Conservation (phyloP, 2,329 filamentous ascomycete genomes). For the Monosporascus ibericus region DNA sequence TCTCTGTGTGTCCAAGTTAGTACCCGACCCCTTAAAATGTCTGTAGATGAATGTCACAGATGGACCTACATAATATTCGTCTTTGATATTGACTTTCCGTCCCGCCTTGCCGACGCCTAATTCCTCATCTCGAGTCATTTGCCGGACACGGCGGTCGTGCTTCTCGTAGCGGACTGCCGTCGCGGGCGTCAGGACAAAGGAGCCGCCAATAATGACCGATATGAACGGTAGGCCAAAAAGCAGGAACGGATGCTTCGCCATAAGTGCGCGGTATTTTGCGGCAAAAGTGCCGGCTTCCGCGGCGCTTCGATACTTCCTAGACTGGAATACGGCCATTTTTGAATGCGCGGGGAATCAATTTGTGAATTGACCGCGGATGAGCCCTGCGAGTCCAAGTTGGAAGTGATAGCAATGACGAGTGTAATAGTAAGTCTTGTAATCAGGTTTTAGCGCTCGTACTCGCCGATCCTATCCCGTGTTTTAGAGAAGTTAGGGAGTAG, state of each 20-base stretch:
- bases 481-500: too few species aligned
- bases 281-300: slow-evolving; percentile 64
- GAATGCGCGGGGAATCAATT: background rate
- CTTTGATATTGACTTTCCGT: slow-evolving; percentile 71
- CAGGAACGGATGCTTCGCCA: slow-evolving; percentile 78
- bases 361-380: too few species aligned
- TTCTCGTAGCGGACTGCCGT: slow-evolving; percentile 91
- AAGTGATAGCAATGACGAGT: too few species aligned
- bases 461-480: too few species aligned
- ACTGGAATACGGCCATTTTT: slow-evolving; percentile 58
- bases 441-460: too few species aligned
- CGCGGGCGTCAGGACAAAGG: slow-evolving; percentile 89
- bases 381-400: too few species aligned
- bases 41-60: background rate
- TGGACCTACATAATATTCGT: slow-evolving; percentile 74
- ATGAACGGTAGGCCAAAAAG: slow-evolving; percentile 95
- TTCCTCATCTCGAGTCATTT: slow-evolving; percentile 80
- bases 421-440: too few species aligned
- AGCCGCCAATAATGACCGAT: slow-evolving; percentile 80
- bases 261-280: slow-evolving; percentile 66
- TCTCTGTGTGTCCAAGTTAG: slow-evolving; percentile 44
- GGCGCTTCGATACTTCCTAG: slow-evolving; percentile 64
- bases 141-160: slow-evolving; percentile 82
- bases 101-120: slow-evolving; percentile 69
- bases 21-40: slow-evolving; percentile 1